These are phyloP conservation scores for Metschnikowia aberdeeniae DNA, from an alignment of 805 yeast species.

Conservation along the genomic window DNA sequence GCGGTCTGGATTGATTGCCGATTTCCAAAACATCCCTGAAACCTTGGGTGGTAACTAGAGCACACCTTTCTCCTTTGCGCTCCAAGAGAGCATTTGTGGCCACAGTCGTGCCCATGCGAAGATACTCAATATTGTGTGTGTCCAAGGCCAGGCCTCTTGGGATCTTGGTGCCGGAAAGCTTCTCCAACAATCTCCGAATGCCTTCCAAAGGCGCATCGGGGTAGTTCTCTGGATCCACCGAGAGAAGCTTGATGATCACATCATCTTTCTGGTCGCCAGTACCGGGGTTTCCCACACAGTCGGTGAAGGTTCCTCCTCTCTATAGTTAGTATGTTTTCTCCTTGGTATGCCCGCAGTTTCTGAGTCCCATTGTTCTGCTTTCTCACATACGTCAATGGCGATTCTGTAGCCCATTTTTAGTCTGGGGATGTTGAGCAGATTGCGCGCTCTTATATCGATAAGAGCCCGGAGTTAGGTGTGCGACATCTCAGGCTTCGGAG, in stretches of 20 bases:
- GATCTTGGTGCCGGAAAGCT: slow-evolving; percentile 10
- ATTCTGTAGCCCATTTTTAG: slow-evolving; percentile 15
- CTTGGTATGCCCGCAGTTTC: background rate
- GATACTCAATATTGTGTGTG: slow-evolving; percentile 15
- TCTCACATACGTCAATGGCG: slow-evolving; percentile 18
- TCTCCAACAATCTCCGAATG: slow-evolving; percentile 16
- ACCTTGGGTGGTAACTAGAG: slow-evolving; percentile 82
- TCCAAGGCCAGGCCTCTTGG: slow-evolving; percentile 19
- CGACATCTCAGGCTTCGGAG: background rate
- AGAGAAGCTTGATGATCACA: slow-evolving; percentile 16
- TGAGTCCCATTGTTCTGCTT: background rate
- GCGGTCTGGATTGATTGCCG: slow-evolving; percentile 91
- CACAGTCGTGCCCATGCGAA: slow-evolving; percentile 30
- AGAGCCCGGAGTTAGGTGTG: slow-evolving; percentile 1
- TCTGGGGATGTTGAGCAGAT: background rate
- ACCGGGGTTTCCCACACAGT: slow-evolving; percentile 20
- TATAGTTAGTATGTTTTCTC: slow-evolving; percentile 7
- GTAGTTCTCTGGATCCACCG: slow-evolving; percentile 18
- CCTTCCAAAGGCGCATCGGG: slow-evolving; percentile 20
- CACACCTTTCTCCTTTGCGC: slow-evolving; percentile 87
- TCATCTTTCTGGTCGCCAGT: slow-evolving; percentile 17
- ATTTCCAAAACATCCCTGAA: slow-evolving; percentile 77
- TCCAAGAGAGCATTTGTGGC: slow-evolving; percentile 95
- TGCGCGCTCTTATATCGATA: slow-evolving; percentile 1
- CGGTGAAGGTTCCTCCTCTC: slow-evolving; percentile 21